Evolutionary conservation across 768 basidiomycete genomes (phyloP).

Genomic region (Sistotremastrum niveocremeum): DNA sequence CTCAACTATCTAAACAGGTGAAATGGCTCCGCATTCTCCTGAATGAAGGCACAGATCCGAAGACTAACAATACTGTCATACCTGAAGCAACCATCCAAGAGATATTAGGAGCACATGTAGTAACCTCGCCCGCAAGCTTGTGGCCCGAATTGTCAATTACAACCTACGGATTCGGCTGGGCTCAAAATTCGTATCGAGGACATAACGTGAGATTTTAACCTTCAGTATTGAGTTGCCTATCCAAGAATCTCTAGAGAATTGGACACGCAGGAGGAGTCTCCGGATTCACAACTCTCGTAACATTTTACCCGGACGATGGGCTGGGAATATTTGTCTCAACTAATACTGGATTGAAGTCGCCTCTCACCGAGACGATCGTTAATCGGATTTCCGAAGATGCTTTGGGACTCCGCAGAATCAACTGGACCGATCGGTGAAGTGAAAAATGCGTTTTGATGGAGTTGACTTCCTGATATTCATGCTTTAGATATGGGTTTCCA

Average conservation of each 20-base stretch:
- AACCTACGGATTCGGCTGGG: slow-evolving; percentile 33
- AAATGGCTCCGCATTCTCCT: slow-evolving; percentile 27
- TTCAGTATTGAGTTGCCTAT: background rate
- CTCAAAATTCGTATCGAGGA: slow-evolving; percentile 22
- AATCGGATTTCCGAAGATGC: slow-evolving; percentile 14
- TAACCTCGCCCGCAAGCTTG: slow-evolving; percentile 9
- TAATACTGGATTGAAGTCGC: slow-evolving; percentile 15
- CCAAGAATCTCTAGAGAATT: slow-evolving; percentile 16
- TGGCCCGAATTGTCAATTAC: slow-evolving; percentile 13
- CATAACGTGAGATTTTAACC: slow-evolving; percentile 22
- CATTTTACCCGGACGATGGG: slow-evolving; percentile 22
- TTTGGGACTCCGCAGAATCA: slow-evolving; percentile 1
- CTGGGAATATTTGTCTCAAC: slow-evolving; percentile 24
- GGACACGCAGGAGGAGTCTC: slow-evolving; percentile 21
- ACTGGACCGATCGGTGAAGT: too few relatives aligned
- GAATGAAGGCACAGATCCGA: slow-evolving; percentile 18
- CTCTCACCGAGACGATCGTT: slow-evolving; percentile 3
- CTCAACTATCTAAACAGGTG: slow-evolving; percentile 11
- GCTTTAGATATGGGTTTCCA: too few relatives aligned
- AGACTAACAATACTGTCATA: slow-evolving; percentile 20
- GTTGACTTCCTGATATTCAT: too few relatives aligned
- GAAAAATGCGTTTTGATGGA: too few relatives aligned
- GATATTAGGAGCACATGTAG: slow-evolving; percentile 18
- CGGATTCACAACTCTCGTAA: slow-evolving; percentile 18
- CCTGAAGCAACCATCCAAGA: slow-evolving; percentile 17